A percentile compares a stretch with the other conserved stretches of the same genome.
Evolutionary conservation across 2,329 filamentous ascomycete genomes (phyloP).

Genomic region (Arthrinium phaeospermum): DNA sequence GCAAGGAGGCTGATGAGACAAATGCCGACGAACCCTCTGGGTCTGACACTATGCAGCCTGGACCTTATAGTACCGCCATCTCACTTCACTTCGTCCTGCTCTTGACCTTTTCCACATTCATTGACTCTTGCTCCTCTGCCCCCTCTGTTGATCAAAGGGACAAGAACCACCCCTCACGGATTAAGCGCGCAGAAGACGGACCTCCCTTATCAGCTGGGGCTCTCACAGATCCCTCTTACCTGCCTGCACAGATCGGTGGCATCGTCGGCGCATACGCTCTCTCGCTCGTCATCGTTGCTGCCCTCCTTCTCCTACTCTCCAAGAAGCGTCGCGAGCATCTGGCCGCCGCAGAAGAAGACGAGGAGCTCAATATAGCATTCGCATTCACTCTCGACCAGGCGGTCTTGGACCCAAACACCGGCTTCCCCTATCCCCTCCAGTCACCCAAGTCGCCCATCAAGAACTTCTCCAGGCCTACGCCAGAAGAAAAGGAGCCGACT

Average conservation of each 20-base stretch:
- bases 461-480: constrained; percentile 59
- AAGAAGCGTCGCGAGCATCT: constrained; percentile 61
- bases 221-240: constrained; percentile 64
- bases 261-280: constrained; percentile 85
- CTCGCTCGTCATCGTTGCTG: constrained; percentile 75
- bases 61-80: constrained; percentile 39
- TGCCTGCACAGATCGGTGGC: constrained; percentile 83
- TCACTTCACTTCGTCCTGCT: constrained; percentile 35
- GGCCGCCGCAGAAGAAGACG: constrained; percentile 57
- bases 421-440: constrained; percentile 32
- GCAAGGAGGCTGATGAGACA: constrained; percentile 45
- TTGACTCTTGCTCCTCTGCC: constrained; percentile 35
- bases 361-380: constrained; percentile 51
- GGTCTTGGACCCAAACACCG: constrained; percentile 32
- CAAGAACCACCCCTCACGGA: constrained; percentile 41
- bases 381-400: constrained; percentile 25
- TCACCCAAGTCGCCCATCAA: constrained; percentile 44
- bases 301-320: constrained; percentile 65
- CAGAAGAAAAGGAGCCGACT: constrained; percentile 39
- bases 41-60: constrained; percentile 39
- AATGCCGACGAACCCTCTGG: constrained; percentile 29
- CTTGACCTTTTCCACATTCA: constrained; percentile 33
- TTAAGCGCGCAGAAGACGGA: constrained; percentile 63
- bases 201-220: constrained; percentile 64
- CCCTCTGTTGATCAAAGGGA: constrained; percentile 33